A percentile compares a stretch with the other conserved stretches of the same genome.
phyloP scores from a whole-genome alignment of 148 eudicot genomes.

The Chenopodium formosanum region DNA sequence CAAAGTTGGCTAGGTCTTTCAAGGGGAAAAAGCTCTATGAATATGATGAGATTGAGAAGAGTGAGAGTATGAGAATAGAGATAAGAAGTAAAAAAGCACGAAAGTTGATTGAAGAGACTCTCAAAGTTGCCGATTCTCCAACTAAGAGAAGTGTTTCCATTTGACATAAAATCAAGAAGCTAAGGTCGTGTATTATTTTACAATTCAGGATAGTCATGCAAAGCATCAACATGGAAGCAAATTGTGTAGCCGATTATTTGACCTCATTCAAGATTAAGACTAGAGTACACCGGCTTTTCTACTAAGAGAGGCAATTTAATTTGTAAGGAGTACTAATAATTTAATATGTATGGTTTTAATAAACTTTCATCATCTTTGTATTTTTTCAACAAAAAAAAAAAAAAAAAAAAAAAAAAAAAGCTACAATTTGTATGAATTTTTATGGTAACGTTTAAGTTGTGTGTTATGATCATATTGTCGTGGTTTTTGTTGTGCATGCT shows the following conservation, averaged over 20 bases:
- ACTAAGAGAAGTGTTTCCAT: constrained; percentile 33
- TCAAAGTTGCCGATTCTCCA: constrained; percentile 82
- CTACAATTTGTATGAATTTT: too few relatives aligned
- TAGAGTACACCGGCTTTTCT: too few relatives aligned
- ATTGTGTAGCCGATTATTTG: background rate
- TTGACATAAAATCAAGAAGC: constrained; percentile 8
- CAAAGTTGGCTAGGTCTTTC: constrained; percentile 45
- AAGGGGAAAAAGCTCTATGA: constrained; percentile 38
- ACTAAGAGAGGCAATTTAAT: too few relatives aligned
- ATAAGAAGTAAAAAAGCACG: constrained; percentile 76
- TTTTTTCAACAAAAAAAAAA: too few relatives aligned
- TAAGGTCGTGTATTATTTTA: background rate
- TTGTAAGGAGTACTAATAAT: too few relatives aligned
- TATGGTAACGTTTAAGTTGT: too few relatives aligned
- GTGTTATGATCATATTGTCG: background rate
- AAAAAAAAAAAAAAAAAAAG: too few relatives aligned
- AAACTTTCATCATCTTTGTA: too few relatives aligned
- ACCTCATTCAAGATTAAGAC: too few relatives aligned
- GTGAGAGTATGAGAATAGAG: constrained; percentile 92
- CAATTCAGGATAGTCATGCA: background rate
- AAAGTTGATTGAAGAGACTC: constrained; percentile 66
- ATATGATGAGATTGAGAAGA: constrained; percentile 76
- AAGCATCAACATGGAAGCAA: background rate
- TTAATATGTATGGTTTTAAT: too few relatives aligned
- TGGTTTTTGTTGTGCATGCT: background rate